phyloP scores from a whole-genome alignment of 2,329 filamentous ascomycete species.

The Aspergillus bombycis region DNA sequence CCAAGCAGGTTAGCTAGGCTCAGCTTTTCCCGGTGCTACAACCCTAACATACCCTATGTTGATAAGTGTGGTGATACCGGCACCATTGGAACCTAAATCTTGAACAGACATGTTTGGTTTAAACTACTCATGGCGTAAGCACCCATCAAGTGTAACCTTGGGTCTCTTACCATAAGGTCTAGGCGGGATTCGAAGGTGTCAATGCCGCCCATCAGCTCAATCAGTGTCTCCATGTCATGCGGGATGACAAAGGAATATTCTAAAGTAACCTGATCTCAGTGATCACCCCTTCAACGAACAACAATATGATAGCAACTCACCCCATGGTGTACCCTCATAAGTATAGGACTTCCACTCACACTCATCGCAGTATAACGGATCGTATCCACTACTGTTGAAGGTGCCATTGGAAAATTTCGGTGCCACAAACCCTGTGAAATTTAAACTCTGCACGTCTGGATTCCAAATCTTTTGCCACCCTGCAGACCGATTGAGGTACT shows the following conservation, averaged over 20 bases:
- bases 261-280: slow-evolving; percentile 12
- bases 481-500: slow-evolving; percentile 65
- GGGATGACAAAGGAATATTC: slow-evolving; percentile 68
- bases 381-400: slow-evolving; percentile 49
- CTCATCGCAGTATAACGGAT: slow-evolving; percentile 60
- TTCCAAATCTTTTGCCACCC: slow-evolving; percentile 77
- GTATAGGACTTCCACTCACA: slow-evolving; percentile 68
- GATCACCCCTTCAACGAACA: no score
- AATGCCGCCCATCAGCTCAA: slow-evolving; percentile 58
- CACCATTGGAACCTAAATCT: slow-evolving; percentile 34
- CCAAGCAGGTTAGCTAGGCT: background rate
- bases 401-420: slow-evolving; percentile 56
- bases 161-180: slow-evolving; percentile 53
- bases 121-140: slow-evolving; percentile 43
- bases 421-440: slow-evolving; percentile 60
- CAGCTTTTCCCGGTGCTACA: background rate
- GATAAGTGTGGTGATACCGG: slow-evolving; percentile 57
- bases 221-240: slow-evolving; percentile 63
- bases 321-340: slow-evolving; percentile 65
- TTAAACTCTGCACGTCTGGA: slow-evolving; percentile 57
- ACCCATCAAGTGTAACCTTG: background rate
- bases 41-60: slow-evolving; percentile 44
- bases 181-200: slow-evolving; percentile 60
- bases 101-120: slow-evolving; percentile 33
- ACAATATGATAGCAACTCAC: slow-evolving; percentile 22